These are phyloP conservation scores for Pleurotus pulmonarius DNA, from an alignment of 768 basidiomycete genomes.

Conservation along the genomic window DNA sequence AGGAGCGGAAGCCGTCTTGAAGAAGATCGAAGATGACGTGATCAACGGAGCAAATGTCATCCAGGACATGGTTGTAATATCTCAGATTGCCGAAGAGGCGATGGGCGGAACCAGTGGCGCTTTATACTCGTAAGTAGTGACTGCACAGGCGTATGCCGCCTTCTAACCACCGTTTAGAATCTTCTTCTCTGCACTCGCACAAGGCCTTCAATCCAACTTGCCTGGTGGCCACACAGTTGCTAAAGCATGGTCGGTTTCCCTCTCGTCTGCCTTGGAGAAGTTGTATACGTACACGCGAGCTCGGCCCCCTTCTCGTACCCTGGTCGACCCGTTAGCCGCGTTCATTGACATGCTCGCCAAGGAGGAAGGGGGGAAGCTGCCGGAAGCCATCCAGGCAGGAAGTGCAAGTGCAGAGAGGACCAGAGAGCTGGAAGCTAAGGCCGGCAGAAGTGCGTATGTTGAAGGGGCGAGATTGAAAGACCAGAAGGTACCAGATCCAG, in stretches of 20 bases:
- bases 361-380: slow-evolving; percentile 28
- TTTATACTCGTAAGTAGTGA: slow-evolving; percentile 72
- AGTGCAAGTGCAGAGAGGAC: slow-evolving; percentile 70
- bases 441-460: slow-evolving; percentile 86
- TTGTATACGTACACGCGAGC: slow-evolving; percentile 86
- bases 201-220: slow-evolving; percentile 49
- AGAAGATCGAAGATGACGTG: slow-evolving; percentile 47
- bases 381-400: slow-evolving; percentile 56
- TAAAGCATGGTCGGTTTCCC: slow-evolving; percentile 55
- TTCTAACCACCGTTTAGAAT: slow-evolving; percentile 47
- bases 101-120: slow-evolving; percentile 95
- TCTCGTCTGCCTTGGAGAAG: slow-evolving; percentile 51
- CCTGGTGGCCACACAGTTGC: neutral
- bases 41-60: slow-evolving; percentile 66
- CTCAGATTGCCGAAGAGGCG: slow-evolving; percentile 71
- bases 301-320: slow-evolving; percentile 84
- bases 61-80: slow-evolving; percentile 59
- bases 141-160: neutral
- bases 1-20: slow-evolving; percentile 69
- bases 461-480: slow-evolving; percentile 61
- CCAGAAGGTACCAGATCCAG: slow-evolving; percentile 75
- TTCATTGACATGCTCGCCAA: slow-evolving; percentile 51
- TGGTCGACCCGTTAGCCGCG: slow-evolving; percentile 86
- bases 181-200: slow-evolving; percentile 86
- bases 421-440: slow-evolving; percentile 74